Percentiles rank a stretch among this genome's conserved stretches.
Conservation (phyloP, 345 rosid species). For the Linum lewisii region DNA sequence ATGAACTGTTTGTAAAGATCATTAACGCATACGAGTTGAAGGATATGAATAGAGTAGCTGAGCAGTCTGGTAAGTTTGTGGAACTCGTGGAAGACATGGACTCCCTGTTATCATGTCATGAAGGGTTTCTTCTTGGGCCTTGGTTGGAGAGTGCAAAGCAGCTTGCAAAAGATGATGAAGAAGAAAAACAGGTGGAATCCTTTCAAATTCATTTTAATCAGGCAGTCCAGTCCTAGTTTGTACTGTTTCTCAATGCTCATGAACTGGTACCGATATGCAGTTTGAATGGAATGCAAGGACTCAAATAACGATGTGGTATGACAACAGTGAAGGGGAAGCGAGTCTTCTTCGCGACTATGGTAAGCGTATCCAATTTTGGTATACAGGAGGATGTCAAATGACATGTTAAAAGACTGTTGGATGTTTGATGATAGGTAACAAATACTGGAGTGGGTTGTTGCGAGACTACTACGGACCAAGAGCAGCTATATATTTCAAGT, state of each 20-base stretch:
- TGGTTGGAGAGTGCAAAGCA: conserved; percentile 67
- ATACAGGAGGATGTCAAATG: too few species aligned
- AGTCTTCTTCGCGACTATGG: conserved; percentile 68
- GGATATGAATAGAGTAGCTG: conserved; percentile 27
- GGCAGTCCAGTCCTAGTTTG: background rate
- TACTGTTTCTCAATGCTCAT: too few species aligned
- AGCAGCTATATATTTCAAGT: conserved; percentile 54
- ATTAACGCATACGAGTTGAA: conserved; percentile 35
- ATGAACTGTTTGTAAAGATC: conserved; percentile 41
- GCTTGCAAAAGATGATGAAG: conserved; percentile 38
- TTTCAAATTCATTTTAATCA: background rate
- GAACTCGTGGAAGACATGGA: conserved; percentile 58
- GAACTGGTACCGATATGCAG: conserved; percentile 20
- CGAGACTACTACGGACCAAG: conserved; percentile 57
- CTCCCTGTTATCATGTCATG: conserved; percentile 41
- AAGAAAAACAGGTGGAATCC: conserved; percentile 39
- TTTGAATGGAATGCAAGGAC: conserved; percentile 75
- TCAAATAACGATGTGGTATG: conserved; percentile 73
- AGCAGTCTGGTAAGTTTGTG: conserved; percentile 33
- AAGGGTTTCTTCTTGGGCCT: conserved; percentile 61
- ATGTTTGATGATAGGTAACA: conserved; percentile 36
- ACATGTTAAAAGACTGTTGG: too few species aligned
- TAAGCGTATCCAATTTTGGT: conserved; percentile 7
- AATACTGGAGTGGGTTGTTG: conserved; percentile 64
- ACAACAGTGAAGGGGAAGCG: conserved; percentile 55